Conservation (phyloP, 2,329 filamentous ascomycete species). For the Simplicillium aogashimaense region DNA sequence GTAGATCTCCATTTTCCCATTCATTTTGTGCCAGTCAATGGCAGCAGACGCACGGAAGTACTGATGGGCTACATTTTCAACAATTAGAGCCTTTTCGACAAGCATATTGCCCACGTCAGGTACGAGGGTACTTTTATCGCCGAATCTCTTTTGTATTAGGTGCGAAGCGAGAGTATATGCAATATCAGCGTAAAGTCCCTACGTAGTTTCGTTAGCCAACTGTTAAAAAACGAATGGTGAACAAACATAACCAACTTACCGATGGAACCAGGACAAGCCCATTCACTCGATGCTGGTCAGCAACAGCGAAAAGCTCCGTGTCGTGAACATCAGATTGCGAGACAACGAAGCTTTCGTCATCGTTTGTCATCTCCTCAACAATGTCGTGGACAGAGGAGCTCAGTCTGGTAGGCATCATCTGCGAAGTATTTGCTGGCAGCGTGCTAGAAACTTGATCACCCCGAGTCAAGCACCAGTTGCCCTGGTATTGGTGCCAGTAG, state of each 20-base stretch:
- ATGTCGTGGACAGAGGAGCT: background rate
- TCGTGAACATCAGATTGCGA: background rate
- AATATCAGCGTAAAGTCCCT: slow-evolving; percentile 1
- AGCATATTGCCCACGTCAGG: background rate
- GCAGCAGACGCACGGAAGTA: background rate
- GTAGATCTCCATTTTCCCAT: background rate
- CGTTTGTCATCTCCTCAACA: background rate
- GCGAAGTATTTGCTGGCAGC: too few species aligned
- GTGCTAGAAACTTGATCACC: too few species aligned
- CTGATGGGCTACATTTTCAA: background rate
- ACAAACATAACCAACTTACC: background rate
- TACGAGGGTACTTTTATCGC: background rate
- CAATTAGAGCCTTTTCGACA: slow-evolving; percentile 1
- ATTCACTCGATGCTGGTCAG: background rate
- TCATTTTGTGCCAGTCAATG: background rate
- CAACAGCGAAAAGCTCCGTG: background rate
- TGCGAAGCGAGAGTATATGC: background rate
- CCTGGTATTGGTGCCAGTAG: background rate
- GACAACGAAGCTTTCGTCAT: background rate
- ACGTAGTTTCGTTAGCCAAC: too few species aligned
- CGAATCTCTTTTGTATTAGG: background rate
- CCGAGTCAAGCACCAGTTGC: background rate
- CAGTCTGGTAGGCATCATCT: background rate
- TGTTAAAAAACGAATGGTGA: background rate
- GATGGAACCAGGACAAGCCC: background rate